phyloP scores from a whole-genome alignment of 192 early-diverging fungal genomes.

The Coemansia aciculifera region DNA sequence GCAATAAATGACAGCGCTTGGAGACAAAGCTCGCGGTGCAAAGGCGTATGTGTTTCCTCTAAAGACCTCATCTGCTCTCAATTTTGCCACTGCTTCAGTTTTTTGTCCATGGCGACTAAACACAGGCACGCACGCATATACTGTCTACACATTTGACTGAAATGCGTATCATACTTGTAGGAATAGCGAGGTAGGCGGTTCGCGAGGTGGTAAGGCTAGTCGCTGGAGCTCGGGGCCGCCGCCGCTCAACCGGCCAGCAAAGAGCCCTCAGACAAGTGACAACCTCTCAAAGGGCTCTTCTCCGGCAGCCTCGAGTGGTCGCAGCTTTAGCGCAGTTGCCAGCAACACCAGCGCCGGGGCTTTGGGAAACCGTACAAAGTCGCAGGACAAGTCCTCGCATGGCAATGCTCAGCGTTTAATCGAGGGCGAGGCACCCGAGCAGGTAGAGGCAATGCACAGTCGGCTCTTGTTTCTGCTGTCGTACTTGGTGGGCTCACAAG shows the following conservation, averaged over 20 bases:
- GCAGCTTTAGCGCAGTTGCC: slow-evolving; percentile 20
- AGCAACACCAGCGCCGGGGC: not conserved
- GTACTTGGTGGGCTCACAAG: slow-evolving; percentile 43
- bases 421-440: slow-evolving; percentile 43
- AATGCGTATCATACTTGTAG: not conserved
- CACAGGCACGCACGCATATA: not conserved
- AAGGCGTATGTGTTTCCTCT: slow-evolving; percentile 28
- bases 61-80: not conserved
- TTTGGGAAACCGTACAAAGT: not conserved
- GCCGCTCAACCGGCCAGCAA: slow-evolving; percentile 27
- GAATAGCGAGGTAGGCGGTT: slow-evolving; percentile 6
- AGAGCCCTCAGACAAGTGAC: slow-evolving; percentile 19
- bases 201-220: slow-evolving; percentile 17
- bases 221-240: slow-evolving; percentile 47
- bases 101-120: not conserved
- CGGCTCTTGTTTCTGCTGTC: slow-evolving; percentile 47
- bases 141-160: not conserved
- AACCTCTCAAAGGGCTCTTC: slow-evolving; percentile 6
- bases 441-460: slow-evolving; percentile 49
- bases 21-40: slow-evolving; percentile 31
- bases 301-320: slow-evolving; percentile 9
- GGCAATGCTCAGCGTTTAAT: slow-evolving; percentile 18
- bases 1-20: slow-evolving; percentile 28
- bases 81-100: not conserved
- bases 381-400: slow-evolving; percentile 8